Evolutionary conservation across 2,329 filamentous ascomycete genomes (phyloP), one percentile per base, ranked within the genome.

Genomic region (Ilyonectria robusta): DNA sequence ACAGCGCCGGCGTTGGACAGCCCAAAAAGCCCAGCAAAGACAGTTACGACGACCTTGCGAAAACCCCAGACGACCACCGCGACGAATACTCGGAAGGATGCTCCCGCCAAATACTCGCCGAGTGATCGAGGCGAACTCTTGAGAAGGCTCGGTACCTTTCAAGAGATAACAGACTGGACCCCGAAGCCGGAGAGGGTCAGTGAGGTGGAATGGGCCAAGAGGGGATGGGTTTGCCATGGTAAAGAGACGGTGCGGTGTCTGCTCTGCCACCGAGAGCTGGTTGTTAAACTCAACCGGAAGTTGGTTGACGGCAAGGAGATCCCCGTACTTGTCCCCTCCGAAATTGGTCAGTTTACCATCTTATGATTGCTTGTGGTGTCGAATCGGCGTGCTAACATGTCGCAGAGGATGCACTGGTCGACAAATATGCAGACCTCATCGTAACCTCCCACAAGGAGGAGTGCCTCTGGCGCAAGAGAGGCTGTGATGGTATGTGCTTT

Each of bases 191-290:
- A 95, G 59, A 86, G 86, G 37, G 91, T 98, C 73, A 94, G 90
- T 77, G 96, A 98, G 81, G 91, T 98, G 8, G 92, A 94, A 79
- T 99, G 96, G 96, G 95, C 95, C 1, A 97, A 95, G 84, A 86
- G 93, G 65, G 95, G 95, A 1, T 99, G 96, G 95, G 86, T 92
- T 4, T 98, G 95, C 75, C 90, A 92, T 51, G 92, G 92, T 73
- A 90, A 91, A 70, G 94, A 97, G 80, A 93, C 93, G 4, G 94
- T 98, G 17, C 89, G 91, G 19, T 99, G 96, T 78, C 91, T 92
- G 46, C 89, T 95, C 2, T 99, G 96, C 77, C 92, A 92, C 77
- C 92, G 92, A 75, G 93, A 97, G 74, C 85, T 98, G 46, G 88
- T 96, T 5, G 93, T 98, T 59, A 94, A 93, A 81, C 84, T 97